Conservation (phyloP, 2,329 filamentous ascomycete species). For the Neofusicoccum cordaticola region DNA sequence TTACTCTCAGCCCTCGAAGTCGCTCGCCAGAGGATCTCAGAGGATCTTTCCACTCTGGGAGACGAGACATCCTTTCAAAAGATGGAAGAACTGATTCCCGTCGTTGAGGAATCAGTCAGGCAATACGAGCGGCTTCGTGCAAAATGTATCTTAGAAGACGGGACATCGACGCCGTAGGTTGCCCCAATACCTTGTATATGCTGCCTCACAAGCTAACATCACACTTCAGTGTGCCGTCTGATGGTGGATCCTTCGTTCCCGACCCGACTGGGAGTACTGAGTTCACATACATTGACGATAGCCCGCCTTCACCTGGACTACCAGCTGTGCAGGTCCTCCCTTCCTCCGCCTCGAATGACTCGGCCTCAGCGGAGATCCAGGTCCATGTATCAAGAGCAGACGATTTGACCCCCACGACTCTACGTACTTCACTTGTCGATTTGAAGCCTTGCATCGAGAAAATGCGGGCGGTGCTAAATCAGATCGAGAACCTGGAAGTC, state of each 20-base stretch:
- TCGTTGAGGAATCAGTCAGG: not conserved
- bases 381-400: not conserved
- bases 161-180: not conserved
- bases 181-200: not conserved
- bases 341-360: not conserved
- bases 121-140: not conserved
- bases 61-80: not conserved
- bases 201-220: not conserved
- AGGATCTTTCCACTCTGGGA: not conserved
- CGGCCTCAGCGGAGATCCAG: not conserved
- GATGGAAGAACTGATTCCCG: not conserved
- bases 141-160: not conserved
- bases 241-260: not conserved
- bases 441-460: not conserved
- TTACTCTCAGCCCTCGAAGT: not conserved
- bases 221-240: not conserved
- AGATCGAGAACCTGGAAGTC: not conserved
- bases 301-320: not conserved
- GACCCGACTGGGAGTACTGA: not conserved
- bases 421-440: not conserved
- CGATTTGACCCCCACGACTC: not conserved
- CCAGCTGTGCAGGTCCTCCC: not conserved
- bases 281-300: constrained; percentile 7
- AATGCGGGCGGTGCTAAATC: not conserved
- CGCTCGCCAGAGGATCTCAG: not conserved